Base-by-base conservation (phyloP, 257 asterid species). In the Solanum ossicruentum region DNA sequence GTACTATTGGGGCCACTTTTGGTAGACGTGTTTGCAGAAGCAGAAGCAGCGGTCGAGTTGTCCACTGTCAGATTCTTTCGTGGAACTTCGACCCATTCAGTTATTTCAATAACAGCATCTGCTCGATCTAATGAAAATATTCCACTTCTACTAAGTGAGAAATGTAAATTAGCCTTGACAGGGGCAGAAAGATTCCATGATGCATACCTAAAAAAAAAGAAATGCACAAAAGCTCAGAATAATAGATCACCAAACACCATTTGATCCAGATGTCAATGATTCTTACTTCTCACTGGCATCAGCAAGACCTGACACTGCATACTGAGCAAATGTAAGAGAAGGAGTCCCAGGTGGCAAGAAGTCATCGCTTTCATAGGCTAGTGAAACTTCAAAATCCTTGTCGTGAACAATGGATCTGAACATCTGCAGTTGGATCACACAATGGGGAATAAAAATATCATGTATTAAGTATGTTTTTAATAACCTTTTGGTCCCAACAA, bases 41-140 rank as follows among this genome's bases (percentile, higher is more conserved):
- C 88, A 86, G 94, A 90, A 67, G 36, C 3, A 32, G 36, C 36
- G 36, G 97, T 94, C 78, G 98, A 90, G 89, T 94, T 94, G 85
- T 95, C 95, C 56, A 85, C 91, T n/a, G 98, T 92, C 81, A 94
- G 88, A 92, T 93, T 92, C 93, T 93, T 97, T 84, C 91, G 86
- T 28, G 98, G 99, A 80, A 95, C 95, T 88, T 97, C 99, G 41
- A 97, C 96, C 99, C 99, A 97, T 90, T 97, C 99, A 55, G 97
- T 91, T 91, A 95, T 94, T 88, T 97, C 99, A 70, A 97, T 71
- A 61, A 94, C 94, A 83, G 98, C 98, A 89, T 97, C 98, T 58
- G 97, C 98, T 54, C 98, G 93, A 82, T 97, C 99, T 90, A 97
- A 92, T 41, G 92, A 85, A 85, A 97, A 91, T 81, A 91, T 86